Base-by-base conservation (phyloP, 495 filamentous ascomycete species). In the Tetracladium setigerum region DNA sequence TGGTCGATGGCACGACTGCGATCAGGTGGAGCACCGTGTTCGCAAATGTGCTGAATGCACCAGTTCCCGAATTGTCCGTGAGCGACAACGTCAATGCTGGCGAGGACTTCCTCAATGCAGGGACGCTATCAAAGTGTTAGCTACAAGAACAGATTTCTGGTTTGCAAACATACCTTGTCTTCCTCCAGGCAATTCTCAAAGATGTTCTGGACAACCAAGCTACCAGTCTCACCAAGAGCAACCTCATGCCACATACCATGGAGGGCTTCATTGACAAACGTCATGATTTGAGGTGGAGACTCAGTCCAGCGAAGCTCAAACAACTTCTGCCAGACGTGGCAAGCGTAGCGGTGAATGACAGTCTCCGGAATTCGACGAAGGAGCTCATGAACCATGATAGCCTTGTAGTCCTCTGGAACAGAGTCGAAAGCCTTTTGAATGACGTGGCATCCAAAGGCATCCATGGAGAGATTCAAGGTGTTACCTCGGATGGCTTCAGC, bases 301-400 rank as follows among this genome's bases (percentile, higher is more conserved):
- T 88, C 85, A 50, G 79, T 86, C 92, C 92, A 98, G 52, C 92
- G 81, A 59, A 98, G 74, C 65, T 98, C 92, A 54, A 98, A 98
- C n/a, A 98, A 78, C 71, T 98, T 98, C 72, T 98, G 92, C 92
- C 92, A 98, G 53, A 98, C 92, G 62, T 98, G 92, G 53, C 92
- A 98, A 44, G 92, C 90, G 68, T 98, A 97, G 54, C 94, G 85
- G 67, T 98, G 92, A 60, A 96, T 87, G 46, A 98, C 91, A 10
- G 94, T 98, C 66, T 98, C 94, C 0, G 94, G 92, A 49, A 98
- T 97, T 34, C 89, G 83, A 54, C 91, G 87, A 35, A 97, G 78
- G 17, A 98, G 78, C 59, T 98, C 92, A 65, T 92, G 89, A 33
- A 98, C 92, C 94, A 98, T 97, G 58, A 87, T 82, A 22, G 90